Evolutionary conservation across 805 yeast species (phyloP), one percentile per base, ranked within the genome.

Genomic region (Ogataea angusta): DNA sequence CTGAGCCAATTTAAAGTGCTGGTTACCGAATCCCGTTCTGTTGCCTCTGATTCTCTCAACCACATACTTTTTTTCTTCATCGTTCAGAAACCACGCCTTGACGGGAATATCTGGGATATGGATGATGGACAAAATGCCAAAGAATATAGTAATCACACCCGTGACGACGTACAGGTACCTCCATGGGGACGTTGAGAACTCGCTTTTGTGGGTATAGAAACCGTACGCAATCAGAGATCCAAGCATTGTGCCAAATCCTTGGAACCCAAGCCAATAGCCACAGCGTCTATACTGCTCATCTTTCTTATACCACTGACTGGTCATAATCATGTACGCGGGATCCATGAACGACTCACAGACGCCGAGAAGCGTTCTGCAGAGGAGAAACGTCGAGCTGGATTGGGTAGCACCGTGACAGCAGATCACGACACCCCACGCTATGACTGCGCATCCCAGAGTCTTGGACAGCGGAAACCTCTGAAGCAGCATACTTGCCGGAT

Each of bases 21-120:
- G 72, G 51, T 70, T 74, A 39, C 82, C 85, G 53, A 73, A 75
- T 23, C 85, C 85, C 47, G 77, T 80, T 51, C 76, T 73, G 55
- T 78, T 78, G 5, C 52, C 53, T 53, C 82, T 72, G 44, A 81
- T 75, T 52, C 85, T 68, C 53, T 76, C 77, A 14, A 80, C 73
- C 14, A 74, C 74, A 56, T 67, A 56, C 10, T 57, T 43, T 52
- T 65, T 70, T 51, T 75, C 83, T 39, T 69, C 66, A 12, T 68
- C 70, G 19, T 56, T 64, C 49, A 75, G 56, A 49, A 70, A 76
- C 71, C 76, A 67, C 4, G 80, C 78, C 18, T 62, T 62, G n/a
- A 65, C 63, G 27, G 87, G 86, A 25, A 84, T 45, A 78, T 57
- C 60, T 70, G 78, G 49, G 71, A 56, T 33, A 57, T 61, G 50